Percentiles rank a stretch among this genome's conserved stretches.
Conservation (phyloP, 2,329 filamentous ascomycete species). For the Apiospora koreana region DNA sequence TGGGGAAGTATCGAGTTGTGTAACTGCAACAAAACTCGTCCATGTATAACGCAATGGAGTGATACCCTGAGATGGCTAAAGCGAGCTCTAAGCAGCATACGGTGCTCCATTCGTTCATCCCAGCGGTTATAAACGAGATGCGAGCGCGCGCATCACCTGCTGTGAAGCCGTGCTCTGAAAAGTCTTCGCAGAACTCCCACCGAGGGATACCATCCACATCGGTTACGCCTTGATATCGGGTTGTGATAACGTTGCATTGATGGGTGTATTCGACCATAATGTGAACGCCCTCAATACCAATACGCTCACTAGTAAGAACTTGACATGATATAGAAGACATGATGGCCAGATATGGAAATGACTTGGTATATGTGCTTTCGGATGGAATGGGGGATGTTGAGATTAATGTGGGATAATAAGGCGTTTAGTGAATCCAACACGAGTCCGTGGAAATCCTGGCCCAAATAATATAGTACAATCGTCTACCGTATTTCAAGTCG, state of each 20-base stretch:
- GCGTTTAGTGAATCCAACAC: neutral
- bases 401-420: neutral
- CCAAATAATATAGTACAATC: neutral
- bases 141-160: neutral
- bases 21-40: neutral
- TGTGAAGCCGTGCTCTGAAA: neutral
- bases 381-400: neutral
- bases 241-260: neutral
- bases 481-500: neutral
- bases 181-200: neutral
- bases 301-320: neutral
- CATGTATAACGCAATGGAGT: neutral
- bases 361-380: neutral
- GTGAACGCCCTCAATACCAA: neutral
- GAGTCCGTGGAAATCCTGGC: neutral
- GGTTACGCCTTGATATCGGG: neutral
- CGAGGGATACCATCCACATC: neutral
- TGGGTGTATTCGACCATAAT: neutral
- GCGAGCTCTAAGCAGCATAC: neutral
- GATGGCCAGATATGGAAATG: neutral
- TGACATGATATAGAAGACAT: neutral
- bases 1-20: neutral
- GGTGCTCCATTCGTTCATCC: neutral
- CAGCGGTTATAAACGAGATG: neutral
- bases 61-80: neutral